Percentiles rank a stretch among this genome's conserved stretches.
Conservation (phyloP, 2,329 filamentous ascomycete species). For the Talaromyces verruculosus region DNA sequence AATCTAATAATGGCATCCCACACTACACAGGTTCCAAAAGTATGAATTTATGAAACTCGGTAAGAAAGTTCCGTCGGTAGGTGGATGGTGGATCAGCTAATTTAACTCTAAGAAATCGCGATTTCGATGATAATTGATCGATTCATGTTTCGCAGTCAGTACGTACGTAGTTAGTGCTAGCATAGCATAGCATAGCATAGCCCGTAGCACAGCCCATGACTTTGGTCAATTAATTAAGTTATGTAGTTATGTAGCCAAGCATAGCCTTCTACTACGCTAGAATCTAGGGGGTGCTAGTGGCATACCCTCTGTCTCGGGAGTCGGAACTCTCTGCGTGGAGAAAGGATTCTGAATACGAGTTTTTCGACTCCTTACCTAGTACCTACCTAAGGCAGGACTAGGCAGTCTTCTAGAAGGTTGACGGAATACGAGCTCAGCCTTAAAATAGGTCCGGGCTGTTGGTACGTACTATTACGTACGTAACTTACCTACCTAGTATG, state of each 20-base stretch:
- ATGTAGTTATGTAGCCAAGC: neutral
- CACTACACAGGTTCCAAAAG: neutral
- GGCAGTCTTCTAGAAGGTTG: neutral
- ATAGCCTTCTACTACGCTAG: neutral
- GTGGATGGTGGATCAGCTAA: neutral
- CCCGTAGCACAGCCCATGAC: neutral
- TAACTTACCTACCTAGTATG: no score
- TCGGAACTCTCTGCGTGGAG: neutral
- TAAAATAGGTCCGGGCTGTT: constrained; percentile 5
- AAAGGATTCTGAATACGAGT: neutral
- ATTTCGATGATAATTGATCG: neutral
- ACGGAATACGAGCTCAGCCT: constrained; percentile 4
- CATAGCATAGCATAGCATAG: no score
- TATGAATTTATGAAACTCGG: neutral
- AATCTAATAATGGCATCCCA: neutral
- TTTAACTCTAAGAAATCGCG: neutral
- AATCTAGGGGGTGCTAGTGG: neutral
- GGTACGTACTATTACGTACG: neutral
- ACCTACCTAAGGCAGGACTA: neutral
- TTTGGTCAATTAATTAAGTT: no score
- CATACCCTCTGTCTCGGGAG: neutral
- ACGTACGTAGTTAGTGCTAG: no score
- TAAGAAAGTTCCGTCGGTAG: constrained; percentile 1
- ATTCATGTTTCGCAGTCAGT: no score
- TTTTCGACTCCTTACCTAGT: no score